phyloP scores from a whole-genome alignment of 2,329 filamentous ascomycete species.

The Scedosporium boydii region DNA sequence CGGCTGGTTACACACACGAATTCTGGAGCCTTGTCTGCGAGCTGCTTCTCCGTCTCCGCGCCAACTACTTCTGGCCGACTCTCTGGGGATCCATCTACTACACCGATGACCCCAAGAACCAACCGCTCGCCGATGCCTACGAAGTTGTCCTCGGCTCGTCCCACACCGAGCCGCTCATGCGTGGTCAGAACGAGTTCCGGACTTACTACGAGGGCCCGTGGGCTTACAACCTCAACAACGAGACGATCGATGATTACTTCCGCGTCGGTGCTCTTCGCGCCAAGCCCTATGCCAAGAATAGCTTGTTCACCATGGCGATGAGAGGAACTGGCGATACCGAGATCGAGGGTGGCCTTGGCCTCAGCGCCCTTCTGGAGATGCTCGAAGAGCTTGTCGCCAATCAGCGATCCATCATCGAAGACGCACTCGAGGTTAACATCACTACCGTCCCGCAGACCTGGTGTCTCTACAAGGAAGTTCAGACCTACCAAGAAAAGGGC shows the following conservation, averaged over 20 bases:
- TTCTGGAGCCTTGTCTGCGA: conserved; percentile 66
- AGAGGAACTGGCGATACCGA: conserved; percentile 60
- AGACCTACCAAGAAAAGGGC: conserved; percentile 57
- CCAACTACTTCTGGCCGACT: conserved; percentile 69
- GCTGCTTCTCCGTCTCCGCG: conserved; percentile 56
- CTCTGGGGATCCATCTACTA: conserved; percentile 65
- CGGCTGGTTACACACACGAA: conserved; percentile 41
- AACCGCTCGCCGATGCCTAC: conserved; percentile 62
- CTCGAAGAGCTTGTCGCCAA: conserved; percentile 51
- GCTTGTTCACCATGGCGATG: conserved; percentile 61
- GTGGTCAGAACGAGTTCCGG: conserved; percentile 47
- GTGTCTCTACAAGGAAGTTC: conserved; percentile 68
- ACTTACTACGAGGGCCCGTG: conserved; percentile 50
- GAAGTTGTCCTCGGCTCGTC: conserved; percentile 64
- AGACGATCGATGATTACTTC: conserved; percentile 60
- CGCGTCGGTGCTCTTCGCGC: conserved; percentile 55
- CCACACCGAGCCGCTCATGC: conserved; percentile 64
- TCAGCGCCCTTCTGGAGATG: conserved; percentile 45
- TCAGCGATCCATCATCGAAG: conserved; percentile 48
- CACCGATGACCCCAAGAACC: conserved; percentile 59
- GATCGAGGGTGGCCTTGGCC: conserved; percentile 38
- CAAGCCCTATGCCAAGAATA: conserved; percentile 54
- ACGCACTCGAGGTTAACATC: conserved; percentile 40
- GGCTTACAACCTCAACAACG: conserved; percentile 62
- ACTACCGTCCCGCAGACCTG: conserved; percentile 56